Evolutionary conservation across 495 filamentous ascomycete species (phyloP), one percentile per base, ranked within the genome.

Genomic region (Aspergillus avenaceus): DNA sequence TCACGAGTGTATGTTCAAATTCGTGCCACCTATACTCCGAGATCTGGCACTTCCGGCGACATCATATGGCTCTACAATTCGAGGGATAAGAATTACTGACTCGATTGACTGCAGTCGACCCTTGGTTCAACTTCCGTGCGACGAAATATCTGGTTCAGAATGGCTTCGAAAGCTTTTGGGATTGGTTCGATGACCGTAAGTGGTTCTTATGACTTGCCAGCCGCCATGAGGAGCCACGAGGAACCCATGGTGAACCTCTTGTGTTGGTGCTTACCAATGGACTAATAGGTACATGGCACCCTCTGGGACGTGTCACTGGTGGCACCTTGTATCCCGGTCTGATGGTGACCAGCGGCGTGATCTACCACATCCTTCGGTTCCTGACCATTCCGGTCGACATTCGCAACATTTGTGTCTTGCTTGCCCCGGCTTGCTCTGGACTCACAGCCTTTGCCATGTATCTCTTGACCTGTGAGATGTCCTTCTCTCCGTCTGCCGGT

Each of bases 81-180:
- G 22, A 60, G 32, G 53, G 8, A 21, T 28, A 12, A 38, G 22
- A 53, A 56, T 53, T 60, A 65, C 58, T 59, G 40, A 47, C 41
- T 49, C 27, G 6, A 46, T 50, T 25, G 61, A 38, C 4, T 47
- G 21, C 53, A 97, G 93, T 97, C 73, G 93, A 99, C 71, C 95
- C 95, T n/a, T 99, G 95, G 95, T 99, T 99, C 73, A 99, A 99
- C 72, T 99, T 99, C 72, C 80, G 95, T 61, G 95, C 95, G 54
- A 97, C 95, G 41, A 97, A 97, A 73, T 97, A 99, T 59, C 81
- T 99, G 41, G 86, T 97, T 47, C 80, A 93, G 60, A 79, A 99
- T 80, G 95, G 95, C 50, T 97, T 99, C 73, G 95, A 96, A 69
- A 89, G 86, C 67, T 99, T 99, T 66, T 99, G 95, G 95, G 92